These are phyloP conservation scores for Neofusicoccum ribis DNA, from an alignment of 2,329 filamentous ascomycete genomes.

Conservation along the genomic window DNA sequence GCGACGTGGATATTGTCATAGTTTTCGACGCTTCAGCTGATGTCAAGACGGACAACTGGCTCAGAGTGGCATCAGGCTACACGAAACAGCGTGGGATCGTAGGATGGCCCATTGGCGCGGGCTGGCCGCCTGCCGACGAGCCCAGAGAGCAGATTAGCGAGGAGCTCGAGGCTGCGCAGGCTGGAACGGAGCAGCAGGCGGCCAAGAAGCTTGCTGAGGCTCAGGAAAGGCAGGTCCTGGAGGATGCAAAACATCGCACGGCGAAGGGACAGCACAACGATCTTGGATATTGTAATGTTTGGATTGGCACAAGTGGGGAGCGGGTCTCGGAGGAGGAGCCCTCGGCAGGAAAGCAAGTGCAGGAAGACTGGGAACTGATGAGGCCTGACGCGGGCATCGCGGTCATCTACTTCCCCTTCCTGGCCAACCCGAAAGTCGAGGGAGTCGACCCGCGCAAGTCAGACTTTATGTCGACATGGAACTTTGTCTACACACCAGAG, in stretches of 20 bases:
- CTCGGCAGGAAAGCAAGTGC: constrained; percentile 56
- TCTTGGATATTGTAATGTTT: constrained; percentile 89
- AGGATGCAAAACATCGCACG: constrained; percentile 25
- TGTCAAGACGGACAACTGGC: constrained; percentile 92
- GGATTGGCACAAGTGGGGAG: constrained; percentile 85
- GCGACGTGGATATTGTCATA: constrained; percentile 85
- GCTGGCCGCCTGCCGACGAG: constrained; percentile 74
- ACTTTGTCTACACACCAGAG: constrained; percentile 91
- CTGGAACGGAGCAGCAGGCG: constrained; percentile 60
- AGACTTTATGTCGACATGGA: constrained; percentile 95
- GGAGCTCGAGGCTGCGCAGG: constrained; percentile 69
- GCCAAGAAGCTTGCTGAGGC: constrained; percentile 65
- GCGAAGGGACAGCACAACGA: constrained; percentile 45
- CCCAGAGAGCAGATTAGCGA: constrained; percentile 60
- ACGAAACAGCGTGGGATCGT: constrained; percentile 85
- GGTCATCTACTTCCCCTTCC: constrained; percentile 85
- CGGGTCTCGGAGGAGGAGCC: constrained; percentile 58
- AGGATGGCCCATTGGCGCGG: constrained; percentile 92
- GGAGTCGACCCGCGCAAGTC: constrained; percentile 80
- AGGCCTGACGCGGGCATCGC: constrained; percentile 80
- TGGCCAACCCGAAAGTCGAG: constrained; percentile 76
- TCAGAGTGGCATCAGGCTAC: constrained; percentile 91
- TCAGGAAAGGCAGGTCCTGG: constrained; percentile 28
- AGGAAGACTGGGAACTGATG: constrained; percentile 67
- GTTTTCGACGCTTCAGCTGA: constrained; percentile 95